Conservation (phyloP, 2,329 filamentous ascomycete species). For the Cladobotryum mycophilum region DNA sequence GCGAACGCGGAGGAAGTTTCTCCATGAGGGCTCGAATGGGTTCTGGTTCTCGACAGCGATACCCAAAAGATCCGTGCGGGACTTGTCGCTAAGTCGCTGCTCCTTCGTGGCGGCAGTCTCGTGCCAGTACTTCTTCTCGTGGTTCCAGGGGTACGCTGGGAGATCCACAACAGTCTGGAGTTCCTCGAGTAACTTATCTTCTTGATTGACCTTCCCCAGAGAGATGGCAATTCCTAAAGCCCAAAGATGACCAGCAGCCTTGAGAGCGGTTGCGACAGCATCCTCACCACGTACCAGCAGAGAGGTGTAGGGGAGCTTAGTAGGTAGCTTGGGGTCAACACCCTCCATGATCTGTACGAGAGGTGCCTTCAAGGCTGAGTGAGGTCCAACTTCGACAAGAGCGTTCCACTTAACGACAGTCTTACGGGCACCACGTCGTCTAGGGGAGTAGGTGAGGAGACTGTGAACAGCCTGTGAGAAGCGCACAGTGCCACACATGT, state of each 20-base stretch:
- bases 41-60: constrained; percentile 15
- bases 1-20: constrained; percentile 16
- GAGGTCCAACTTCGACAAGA: constrained; percentile 26
- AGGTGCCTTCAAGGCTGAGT: constrained; percentile 18
- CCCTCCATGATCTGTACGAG: constrained; percentile 16
- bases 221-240: neutral
- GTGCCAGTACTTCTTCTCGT: constrained; percentile 26
- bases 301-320: constrained; percentile 6
- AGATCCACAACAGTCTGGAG: constrained; percentile 23
- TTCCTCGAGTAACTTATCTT: neutral
- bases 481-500: constrained; percentile 13
- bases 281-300: constrained; percentile 1
- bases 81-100: neutral
- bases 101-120: constrained; percentile 21
- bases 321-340: neutral
- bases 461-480: constrained; percentile 18
- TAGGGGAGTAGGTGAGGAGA: constrained; percentile 4
- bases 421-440: neutral
- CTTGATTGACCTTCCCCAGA: neutral
- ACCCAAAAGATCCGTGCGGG: constrained; percentile 34
- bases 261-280: neutral
- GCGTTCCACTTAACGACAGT: constrained; percentile 15
- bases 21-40: constrained; percentile 19
- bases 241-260: constrained; percentile 2
- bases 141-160: constrained; percentile 32